A percentile compares a stretch with the other conserved stretches of the same genome.
Evolutionary conservation across 192 early-diverging fungal species (phyloP).

Genomic region (Phlyctochytrium planicorne): DNA sequence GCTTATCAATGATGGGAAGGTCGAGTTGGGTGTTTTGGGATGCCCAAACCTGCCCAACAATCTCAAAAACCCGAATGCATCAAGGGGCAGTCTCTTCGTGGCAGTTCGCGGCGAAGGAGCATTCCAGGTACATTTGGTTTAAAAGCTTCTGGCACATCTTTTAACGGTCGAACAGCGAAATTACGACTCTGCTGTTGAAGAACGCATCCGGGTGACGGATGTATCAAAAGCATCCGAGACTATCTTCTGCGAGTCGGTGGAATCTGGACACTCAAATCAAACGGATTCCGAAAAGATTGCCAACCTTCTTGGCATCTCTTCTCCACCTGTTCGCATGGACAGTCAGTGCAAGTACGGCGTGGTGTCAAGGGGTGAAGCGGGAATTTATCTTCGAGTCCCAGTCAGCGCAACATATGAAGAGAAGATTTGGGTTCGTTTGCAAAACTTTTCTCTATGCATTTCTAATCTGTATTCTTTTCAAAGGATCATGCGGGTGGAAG

Average conservation of each 20-base stretch:
- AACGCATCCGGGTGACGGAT: neutral
- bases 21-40: conserved; percentile 90
- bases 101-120: conserved; percentile 87
- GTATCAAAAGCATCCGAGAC: conserved; percentile 53
- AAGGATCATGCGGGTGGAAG: conserved; percentile 93
- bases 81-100: conserved; percentile 79
- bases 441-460: no score
- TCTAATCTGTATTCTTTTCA: conserved; percentile 6
- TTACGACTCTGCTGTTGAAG: neutral
- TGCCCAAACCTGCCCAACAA: conserved; percentile 62
- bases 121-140: conserved; percentile 73
- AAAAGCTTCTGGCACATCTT: neutral
- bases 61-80: conserved; percentile 56
- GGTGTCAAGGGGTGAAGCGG: conserved; percentile 88
- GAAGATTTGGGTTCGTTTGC: conserved; percentile 93
- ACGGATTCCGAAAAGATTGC: conserved; percentile 73
- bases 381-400: conserved; percentile 88
- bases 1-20: conserved; percentile 83
- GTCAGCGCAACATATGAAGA: conserved; percentile 80
- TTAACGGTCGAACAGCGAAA: neutral
- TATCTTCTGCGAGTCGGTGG: conserved; percentile 93
- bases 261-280: conserved; percentile 88
- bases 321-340: conserved; percentile 84
- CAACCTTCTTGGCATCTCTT: conserved; percentile 72
- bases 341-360: conserved; percentile 96